Percentiles rank a stretch among this genome's conserved stretches.
Evolutionary conservation across 176 grass and related monocot genomes (phyloP).

Genomic region (Hyparrhenia diplandra): DNA sequence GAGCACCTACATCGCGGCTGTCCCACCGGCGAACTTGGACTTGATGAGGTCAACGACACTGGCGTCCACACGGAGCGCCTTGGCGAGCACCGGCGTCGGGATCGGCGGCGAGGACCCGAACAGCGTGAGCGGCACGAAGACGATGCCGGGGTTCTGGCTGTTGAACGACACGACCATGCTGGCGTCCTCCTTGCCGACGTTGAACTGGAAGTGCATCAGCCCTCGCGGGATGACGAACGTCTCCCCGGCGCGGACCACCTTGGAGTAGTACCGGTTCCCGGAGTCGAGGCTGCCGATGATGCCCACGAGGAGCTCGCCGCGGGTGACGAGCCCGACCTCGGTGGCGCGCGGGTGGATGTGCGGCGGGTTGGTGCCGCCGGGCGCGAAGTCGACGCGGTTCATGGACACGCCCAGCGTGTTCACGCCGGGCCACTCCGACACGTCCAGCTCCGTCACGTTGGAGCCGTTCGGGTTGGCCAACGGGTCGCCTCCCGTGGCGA

Average conservation of each 20-base stretch:
- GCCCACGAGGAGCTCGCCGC: slow-evolving; percentile 46
- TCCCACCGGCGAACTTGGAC: slow-evolving; percentile 52
- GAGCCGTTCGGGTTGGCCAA: slow-evolving; percentile 35
- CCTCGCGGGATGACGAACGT: slow-evolving; percentile 59
- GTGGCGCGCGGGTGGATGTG: slow-evolving; percentile 58
- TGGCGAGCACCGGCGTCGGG: slow-evolving; percentile 44
- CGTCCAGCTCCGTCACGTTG: slow-evolving; percentile 41
- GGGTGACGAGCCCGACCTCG: slow-evolving; percentile 36
- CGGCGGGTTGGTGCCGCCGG: slow-evolving; percentile 57
- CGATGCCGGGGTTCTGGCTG: slow-evolving; percentile 49
- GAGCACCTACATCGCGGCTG: too few relatives aligned
- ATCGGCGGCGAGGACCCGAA: slow-evolving; percentile 58
- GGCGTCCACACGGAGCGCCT: slow-evolving; percentile 45
- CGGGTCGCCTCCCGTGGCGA: slow-evolving; percentile 25
- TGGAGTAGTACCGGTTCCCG: slow-evolving; percentile 42
- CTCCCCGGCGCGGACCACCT: slow-evolving; percentile 40
- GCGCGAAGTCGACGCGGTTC: slow-evolving; percentile 68
- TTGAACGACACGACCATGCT: slow-evolving; percentile 55
- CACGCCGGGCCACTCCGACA: slow-evolving; percentile 40
- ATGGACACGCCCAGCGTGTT: slow-evolving; percentile 71
- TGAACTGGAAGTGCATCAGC: slow-evolving; percentile 73
- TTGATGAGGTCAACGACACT: slow-evolving; percentile 42
- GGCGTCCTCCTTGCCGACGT: slow-evolving; percentile 38
- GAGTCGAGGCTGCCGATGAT: slow-evolving; percentile 42
- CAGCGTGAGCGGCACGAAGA: slow-evolving; percentile 36